Evolutionary conservation across 352 stramenopile genomes (phyloP).

Genomic region (Phytopythium chamaehyphon): DNA sequence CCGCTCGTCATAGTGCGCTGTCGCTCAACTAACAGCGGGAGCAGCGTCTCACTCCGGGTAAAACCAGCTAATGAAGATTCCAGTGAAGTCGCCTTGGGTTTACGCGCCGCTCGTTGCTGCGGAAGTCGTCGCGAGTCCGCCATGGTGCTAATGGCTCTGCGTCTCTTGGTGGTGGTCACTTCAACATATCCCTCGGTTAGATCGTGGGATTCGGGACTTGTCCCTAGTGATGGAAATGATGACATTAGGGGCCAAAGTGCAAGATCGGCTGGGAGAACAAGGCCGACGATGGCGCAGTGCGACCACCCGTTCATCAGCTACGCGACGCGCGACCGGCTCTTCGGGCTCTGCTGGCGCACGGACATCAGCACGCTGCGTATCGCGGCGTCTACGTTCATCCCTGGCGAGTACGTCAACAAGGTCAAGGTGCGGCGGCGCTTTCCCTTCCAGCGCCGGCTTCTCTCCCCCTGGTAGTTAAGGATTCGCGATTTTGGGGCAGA

Average conservation of each 20-base stretch:
- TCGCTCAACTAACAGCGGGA: too few relatives aligned
- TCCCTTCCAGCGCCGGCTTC: too few relatives aligned
- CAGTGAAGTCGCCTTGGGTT: too few relatives aligned
- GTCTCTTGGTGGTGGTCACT: background rate
- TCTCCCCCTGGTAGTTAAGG: background rate
- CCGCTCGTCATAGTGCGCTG: too few relatives aligned
- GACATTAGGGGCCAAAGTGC: background rate
- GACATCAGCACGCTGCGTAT: slow-evolving; percentile 58
- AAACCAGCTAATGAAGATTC: too few relatives aligned
- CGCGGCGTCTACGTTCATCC: slow-evolving; percentile 74
- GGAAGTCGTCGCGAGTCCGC: too few relatives aligned
- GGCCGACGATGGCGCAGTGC: slow-evolving; percentile 14
- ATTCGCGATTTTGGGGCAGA: slow-evolving; percentile 20
- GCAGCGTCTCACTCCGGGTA: too few relatives aligned
- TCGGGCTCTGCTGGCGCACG: slow-evolving; percentile 75
- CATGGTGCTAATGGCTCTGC: too few relatives aligned
- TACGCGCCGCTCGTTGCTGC: too few relatives aligned
- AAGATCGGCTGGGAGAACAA: background rate
- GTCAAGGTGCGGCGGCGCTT: slow-evolving; percentile 56
- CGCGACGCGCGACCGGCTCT: slow-evolving; percentile 53
- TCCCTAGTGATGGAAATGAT: too few relatives aligned
- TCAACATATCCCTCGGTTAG: background rate
- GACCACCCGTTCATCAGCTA: slow-evolving; percentile 71
- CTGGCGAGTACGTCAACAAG: slow-evolving; percentile 85
- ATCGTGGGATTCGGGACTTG: background rate